Evolutionary conservation across 495 filamentous ascomycete species (phyloP).

Genomic region (Hypoxylon rickii): DNA sequence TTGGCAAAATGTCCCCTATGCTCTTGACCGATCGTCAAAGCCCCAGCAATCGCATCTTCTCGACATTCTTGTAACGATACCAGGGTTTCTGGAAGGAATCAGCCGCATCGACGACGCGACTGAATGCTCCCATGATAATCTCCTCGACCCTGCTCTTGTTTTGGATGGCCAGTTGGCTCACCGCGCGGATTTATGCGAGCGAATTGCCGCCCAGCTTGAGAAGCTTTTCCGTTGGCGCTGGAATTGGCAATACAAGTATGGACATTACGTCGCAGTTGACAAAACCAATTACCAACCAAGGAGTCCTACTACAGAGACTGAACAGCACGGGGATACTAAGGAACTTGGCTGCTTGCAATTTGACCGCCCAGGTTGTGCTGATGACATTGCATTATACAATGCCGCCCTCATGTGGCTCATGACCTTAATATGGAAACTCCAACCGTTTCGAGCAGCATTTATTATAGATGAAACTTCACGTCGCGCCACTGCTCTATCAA

Average conservation of each 20-base stretch:
- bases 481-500: slow-evolving; percentile 4
- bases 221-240: slow-evolving; percentile 32
- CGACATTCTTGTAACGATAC: slow-evolving; percentile 30
- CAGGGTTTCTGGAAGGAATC: slow-evolving; percentile 27
- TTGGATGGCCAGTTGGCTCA: slow-evolving; percentile 1
- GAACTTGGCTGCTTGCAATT: slow-evolving; percentile 14
- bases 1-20: slow-evolving; percentile 28
- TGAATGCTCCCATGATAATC: background rate
- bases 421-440: slow-evolving; percentile 30
- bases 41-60: slow-evolving; percentile 24
- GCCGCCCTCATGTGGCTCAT: slow-evolving; percentile 29
- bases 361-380: slow-evolving; percentile 11
- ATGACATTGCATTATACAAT: slow-evolving; percentile 32
- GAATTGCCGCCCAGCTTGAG: slow-evolving; percentile 14
- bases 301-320: background rate
- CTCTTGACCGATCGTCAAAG: slow-evolving; percentile 17
- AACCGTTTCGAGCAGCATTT: slow-evolving; percentile 15
- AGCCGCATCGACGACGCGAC: slow-evolving; percentile 3
- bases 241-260: slow-evolving; percentile 24
- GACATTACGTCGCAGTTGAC: slow-evolving; percentile 14
- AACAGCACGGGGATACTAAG: background rate
- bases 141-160: background rate
- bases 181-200: slow-evolving; percentile 2
- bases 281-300: background rate
- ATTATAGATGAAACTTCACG: slow-evolving; percentile 19